These are phyloP conservation scores for Chaetoceros tenuissimus DNA, from an alignment of 108 stramenopile species.

Conservation along the genomic window DNA sequence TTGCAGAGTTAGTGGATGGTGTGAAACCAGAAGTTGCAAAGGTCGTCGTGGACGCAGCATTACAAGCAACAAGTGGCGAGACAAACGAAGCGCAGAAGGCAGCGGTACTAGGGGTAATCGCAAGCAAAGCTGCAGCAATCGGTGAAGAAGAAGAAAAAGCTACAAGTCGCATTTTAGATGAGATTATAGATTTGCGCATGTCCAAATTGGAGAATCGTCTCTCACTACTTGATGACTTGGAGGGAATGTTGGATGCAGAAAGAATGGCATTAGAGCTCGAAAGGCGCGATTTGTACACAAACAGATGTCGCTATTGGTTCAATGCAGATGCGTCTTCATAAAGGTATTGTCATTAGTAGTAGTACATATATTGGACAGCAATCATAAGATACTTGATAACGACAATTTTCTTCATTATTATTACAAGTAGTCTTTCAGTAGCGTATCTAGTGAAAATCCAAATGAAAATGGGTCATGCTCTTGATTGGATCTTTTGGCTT, in stretches of 20 bases:
- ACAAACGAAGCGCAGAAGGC: conserved; percentile 45
- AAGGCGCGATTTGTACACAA: conserved; percentile 80
- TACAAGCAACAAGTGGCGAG: conserved; percentile 32
- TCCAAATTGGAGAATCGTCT: conserved; percentile 75
- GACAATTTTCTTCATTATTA: not conserved
- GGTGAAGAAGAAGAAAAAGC: conserved; percentile 39
- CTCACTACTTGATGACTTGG: conserved; percentile 72
- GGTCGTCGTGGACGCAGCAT: conserved; percentile 38
- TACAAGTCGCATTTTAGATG: conserved; percentile 41
- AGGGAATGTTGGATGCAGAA: conserved; percentile 81
- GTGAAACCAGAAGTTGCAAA: conserved; percentile 38
- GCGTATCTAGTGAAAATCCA: not conserved
- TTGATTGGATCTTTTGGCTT: not conserved
- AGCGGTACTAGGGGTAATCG: conserved; percentile 35
- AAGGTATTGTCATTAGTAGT: too few species aligned
- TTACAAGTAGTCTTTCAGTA: not conserved
- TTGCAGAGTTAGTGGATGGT: conserved; percentile 37
- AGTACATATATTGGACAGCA: too few species aligned
- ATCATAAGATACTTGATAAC: too few species aligned
- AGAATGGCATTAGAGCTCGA: conserved; percentile 79
- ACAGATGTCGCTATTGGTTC: conserved; percentile 81
- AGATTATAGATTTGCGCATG: conserved; percentile 68
- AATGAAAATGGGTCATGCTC: not conserved
- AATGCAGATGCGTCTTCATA: conserved; percentile 25
- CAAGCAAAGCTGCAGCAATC: conserved; percentile 39